phyloP scores from a whole-genome alignment of 305 asterid species.

The Striga hermonthica region DNA sequence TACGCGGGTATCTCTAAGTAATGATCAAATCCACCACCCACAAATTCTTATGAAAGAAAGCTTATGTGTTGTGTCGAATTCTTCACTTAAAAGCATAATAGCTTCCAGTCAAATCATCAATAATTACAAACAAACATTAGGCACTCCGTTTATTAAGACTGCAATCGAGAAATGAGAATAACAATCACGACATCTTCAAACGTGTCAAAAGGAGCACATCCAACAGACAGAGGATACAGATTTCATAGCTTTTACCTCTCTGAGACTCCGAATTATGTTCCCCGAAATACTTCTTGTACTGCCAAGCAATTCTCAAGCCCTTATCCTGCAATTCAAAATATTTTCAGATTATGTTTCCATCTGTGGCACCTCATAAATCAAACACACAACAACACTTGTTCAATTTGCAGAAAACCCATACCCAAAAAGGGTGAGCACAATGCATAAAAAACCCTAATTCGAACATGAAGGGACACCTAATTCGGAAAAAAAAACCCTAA shows the following conservation, averaged over 20 bases:
- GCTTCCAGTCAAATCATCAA: constrained; percentile 1
- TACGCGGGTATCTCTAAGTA: neutral
- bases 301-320: constrained; percentile 96
- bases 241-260: constrained; percentile 47
- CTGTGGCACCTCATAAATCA: no score
- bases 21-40: constrained; percentile 7
- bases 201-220: constrained; percentile 9
- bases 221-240: constrained; percentile 6
- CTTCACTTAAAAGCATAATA: neutral
- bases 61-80: neutral
- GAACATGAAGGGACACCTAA: no score
- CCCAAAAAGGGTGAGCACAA: no score
- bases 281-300: constrained; percentile 78
- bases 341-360: constrained; percentile 17
- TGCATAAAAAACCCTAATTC: no score
- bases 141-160: neutral
- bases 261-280: constrained; percentile 62
- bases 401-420: no score
- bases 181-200: no score
- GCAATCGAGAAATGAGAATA: no score
- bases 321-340: constrained; percentile 51
- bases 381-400: no score
- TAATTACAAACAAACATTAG: neutral
- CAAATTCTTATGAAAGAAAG: neutral
- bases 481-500: no score